These are phyloP conservation scores for Pseudonectria foliicola DNA, from an alignment of 2,329 filamentous ascomycete species.

Conservation along the genomic window DNA sequence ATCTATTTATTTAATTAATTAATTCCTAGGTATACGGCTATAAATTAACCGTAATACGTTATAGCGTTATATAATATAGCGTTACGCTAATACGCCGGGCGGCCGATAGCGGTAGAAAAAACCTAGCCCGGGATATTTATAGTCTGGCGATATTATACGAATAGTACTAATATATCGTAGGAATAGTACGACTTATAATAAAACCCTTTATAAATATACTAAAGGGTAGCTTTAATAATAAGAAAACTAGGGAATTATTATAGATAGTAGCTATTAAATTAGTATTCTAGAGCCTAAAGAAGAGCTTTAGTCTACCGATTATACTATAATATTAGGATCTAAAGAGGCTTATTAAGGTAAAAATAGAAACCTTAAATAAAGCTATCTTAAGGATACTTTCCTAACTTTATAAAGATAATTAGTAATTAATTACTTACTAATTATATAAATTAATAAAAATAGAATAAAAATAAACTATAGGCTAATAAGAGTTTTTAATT, in stretches of 20 bases:
- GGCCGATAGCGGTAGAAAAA: too few species aligned
- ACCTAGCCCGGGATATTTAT: too few species aligned
- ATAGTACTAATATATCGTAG: too few species aligned
- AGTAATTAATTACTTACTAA: constrained; percentile 2
- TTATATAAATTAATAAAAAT: background rate
- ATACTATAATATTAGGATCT: constrained; percentile 2
- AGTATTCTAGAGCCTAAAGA: background rate
- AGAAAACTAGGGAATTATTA: background rate
- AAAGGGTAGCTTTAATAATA: constrained; percentile 1
- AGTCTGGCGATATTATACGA: too few species aligned
- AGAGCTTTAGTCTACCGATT: constrained; percentile 1
- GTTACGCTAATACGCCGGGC: too few species aligned
- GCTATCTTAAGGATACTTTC: background rate
- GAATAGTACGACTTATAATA: too few species aligned
- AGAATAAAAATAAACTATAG: constrained; percentile 1
- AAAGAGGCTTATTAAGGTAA: background rate
- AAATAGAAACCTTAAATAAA: constrained; percentile 1
- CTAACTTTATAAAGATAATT: background rate
- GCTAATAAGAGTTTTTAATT: constrained; percentile 1
- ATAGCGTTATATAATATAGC: too few species aligned
- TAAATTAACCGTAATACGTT: too few species aligned
- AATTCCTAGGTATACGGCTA: too few species aligned
- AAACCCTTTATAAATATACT: constrained; percentile 1
- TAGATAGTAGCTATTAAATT: background rate
- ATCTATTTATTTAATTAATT: too few species aligned